Percentiles rank a stretch among this genome's conserved stretches.
Evolutionary conservation across 1,284 basidiomycete genomes (phyloP).

Genomic region (Chondrostereum purpureum): DNA sequence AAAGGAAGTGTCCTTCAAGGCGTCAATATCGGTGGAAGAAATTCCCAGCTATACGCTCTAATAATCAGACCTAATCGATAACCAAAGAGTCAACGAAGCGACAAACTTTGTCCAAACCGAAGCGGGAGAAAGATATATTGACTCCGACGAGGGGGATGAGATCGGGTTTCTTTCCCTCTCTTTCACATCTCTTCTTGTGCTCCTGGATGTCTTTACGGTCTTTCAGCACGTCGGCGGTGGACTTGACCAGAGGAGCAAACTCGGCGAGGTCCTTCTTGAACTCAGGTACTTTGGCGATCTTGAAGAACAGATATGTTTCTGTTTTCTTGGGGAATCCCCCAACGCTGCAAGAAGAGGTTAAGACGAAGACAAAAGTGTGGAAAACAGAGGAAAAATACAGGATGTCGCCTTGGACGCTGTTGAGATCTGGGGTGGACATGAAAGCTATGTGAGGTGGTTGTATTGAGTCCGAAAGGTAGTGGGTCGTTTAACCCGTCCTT

Average conservation of each 20-base stretch:
- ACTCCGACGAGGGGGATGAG: conserved; percentile 27
- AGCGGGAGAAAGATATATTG: conserved; percentile 32
- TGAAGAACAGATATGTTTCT: conserved; percentile 34
- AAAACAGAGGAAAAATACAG: conserved; percentile 26
- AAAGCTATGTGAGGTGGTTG: too few species aligned
- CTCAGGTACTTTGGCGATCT: conserved; percentile 24
- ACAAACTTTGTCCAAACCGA: conserved; percentile 26
- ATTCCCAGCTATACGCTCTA: conserved; percentile 23
- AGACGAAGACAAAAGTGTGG: neutral
- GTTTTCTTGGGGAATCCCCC: conserved; percentile 39
- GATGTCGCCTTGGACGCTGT: conserved; percentile 44
- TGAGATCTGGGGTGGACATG: conserved; percentile 24
- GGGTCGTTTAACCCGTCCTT: too few species aligned
- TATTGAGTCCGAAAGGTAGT: too few species aligned
- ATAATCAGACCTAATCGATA: neutral
- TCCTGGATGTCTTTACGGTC: conserved; percentile 28
- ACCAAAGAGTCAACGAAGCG: neutral
- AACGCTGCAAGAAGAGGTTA: conserved; percentile 17
- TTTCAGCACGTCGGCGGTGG: conserved; percentile 23
- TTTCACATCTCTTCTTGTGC: conserved; percentile 22
- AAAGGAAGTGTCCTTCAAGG: conserved; percentile 22
- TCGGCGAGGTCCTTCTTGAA: conserved; percentile 25
- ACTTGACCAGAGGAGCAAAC: conserved; percentile 27
- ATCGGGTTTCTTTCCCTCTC: conserved; percentile 15
- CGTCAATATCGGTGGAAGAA: conserved; percentile 17